phyloP scores from a whole-genome alignment of 345 rosid species.

The Corymbia maculata region DNA sequence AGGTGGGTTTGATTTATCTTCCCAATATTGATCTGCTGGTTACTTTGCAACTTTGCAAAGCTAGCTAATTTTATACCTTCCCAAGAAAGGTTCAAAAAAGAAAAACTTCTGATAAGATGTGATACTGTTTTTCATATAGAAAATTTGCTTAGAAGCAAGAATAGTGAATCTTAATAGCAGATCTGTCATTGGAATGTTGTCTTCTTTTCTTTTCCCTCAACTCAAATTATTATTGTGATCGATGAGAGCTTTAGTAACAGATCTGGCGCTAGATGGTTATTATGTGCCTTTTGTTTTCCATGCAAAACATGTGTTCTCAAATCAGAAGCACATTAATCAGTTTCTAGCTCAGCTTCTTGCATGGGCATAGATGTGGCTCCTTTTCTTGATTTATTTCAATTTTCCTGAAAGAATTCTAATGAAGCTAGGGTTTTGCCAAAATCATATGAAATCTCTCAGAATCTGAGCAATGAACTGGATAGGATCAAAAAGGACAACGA shows the following conservation, averaged over 20 bases:
- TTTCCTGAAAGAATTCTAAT: background rate
- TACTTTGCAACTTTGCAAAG: background rate
- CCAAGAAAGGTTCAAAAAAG: background rate
- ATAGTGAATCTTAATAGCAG: background rate
- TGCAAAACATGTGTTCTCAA: background rate
- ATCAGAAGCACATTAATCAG: background rate
- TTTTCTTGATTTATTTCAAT: background rate
- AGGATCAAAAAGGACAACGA: conserved; percentile 82
- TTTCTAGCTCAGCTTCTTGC: background rate
- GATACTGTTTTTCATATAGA: background rate
- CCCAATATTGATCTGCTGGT: background rate
- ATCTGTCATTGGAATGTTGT: conserved; percentile 14
- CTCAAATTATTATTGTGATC: background rate
- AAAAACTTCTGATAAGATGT: background rate
- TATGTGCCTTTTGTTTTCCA: background rate
- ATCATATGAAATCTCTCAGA: conserved; percentile 16
- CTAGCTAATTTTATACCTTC: background rate
- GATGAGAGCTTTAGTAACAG: background rate
- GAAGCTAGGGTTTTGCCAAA: background rate
- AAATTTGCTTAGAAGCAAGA: background rate
- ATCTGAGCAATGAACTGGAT: conserved; percentile 73
- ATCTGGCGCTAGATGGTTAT: background rate
- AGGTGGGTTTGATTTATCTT: conserved; percentile 32
- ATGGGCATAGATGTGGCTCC: background rate
- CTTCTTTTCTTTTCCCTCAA: background rate